These are phyloP conservation scores for Penicillium herquei DNA, from an alignment of 495 filamentous ascomycete species.

Conservation along the genomic window DNA sequence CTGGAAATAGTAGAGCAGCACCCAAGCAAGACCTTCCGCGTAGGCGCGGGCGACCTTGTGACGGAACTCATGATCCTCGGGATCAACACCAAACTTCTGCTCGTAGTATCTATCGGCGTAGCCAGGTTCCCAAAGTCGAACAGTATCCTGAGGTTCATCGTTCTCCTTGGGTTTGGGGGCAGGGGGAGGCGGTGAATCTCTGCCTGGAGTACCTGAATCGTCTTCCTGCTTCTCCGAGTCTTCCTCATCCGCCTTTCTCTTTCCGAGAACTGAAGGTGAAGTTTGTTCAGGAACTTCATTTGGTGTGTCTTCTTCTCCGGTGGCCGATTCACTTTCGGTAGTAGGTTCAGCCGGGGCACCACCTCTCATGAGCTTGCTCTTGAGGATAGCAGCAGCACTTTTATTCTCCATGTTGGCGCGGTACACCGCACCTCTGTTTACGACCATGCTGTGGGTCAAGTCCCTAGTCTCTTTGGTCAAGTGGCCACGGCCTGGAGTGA, in stretches of 20 bases:
- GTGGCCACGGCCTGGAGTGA: constrained; percentile 56
- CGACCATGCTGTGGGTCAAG: constrained; percentile 84
- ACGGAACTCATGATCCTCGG: constrained; percentile 79
- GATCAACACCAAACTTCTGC: constrained; percentile 89
- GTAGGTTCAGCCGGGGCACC: constrained; percentile 22
- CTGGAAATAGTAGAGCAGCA: constrained; percentile 96
- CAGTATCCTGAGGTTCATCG: constrained; percentile 70
- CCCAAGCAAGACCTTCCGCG: constrained; percentile 97
- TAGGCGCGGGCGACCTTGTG: constrained; percentile 90
- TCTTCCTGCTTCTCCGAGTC: constrained; percentile 59
- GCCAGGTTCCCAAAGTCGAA: constrained; percentile 91
- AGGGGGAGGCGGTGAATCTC: constrained; percentile 44
- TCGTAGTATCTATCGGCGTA: constrained; percentile 97
- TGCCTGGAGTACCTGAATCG: constrained; percentile 55
- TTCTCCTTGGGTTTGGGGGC: constrained; percentile 48
- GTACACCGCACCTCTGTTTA: constrained; percentile 71
- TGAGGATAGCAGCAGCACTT: constrained; percentile 87
- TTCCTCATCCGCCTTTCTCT: constrained; percentile 56
- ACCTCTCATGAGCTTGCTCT: constrained; percentile 68
- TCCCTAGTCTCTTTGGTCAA: constrained; percentile 59
- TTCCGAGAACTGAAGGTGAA: constrained; percentile 52
- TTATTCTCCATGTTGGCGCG: constrained; percentile 87
- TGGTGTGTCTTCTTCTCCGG: constrained; percentile 16
- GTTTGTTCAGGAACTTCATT: constrained; percentile 27
- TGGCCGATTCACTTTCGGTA: constrained; percentile 14